Evolutionary conservation across 805 yeast species (phyloP).

Genomic region (Lachancea quebecensis): DNA sequence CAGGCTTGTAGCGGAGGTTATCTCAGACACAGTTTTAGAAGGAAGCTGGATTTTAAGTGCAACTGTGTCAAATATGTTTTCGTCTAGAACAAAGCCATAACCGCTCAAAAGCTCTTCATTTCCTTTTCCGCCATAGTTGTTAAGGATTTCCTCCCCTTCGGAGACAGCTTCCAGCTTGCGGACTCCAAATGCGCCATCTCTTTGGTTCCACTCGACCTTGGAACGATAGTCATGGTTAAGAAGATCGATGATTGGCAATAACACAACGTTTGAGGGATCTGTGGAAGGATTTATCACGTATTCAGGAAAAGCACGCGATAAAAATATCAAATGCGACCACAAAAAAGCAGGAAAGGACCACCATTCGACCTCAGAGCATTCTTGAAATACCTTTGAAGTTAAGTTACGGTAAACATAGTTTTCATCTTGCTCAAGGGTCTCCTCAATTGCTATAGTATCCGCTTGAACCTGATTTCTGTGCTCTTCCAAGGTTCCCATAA

Average conservation of each 20-base stretch:
- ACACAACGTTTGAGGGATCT: constrained; percentile 45
- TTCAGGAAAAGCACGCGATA: constrained; percentile 79
- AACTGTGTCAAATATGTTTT: constrained; percentile 55
- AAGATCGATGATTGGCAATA: constrained; percentile 72
- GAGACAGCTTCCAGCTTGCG: constrained; percentile 7
- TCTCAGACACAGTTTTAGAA: constrained; percentile 15
- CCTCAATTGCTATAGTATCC: constrained; percentile 3
- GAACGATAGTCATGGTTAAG: constrained; percentile 63
- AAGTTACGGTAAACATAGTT: constrained; percentile 15
- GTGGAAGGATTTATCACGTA: constrained; percentile 33
- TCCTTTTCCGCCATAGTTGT: constrained; percentile 87
- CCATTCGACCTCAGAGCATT: constrained; percentile 36
- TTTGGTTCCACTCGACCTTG: constrained; percentile 58
- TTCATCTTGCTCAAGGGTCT: constrained; percentile 10
- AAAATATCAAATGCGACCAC: constrained; percentile 68
- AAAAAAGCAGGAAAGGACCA: constrained; percentile 58
- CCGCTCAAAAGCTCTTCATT: constrained; percentile 80
- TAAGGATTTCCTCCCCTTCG: constrained; percentile 49
- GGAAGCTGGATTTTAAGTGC: constrained; percentile 54
- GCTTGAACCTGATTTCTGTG: constrained; percentile 11
- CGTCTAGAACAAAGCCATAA: constrained; percentile 44
- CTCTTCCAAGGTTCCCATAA: neutral
- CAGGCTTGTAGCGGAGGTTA: constrained; percentile 34
- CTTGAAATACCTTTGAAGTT: constrained; percentile 2
- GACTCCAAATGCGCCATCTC: constrained; percentile 45